Evolutionary conservation across 176 grass and related monocot species (phyloP).

Genomic region (Otatea glauca): DNA sequence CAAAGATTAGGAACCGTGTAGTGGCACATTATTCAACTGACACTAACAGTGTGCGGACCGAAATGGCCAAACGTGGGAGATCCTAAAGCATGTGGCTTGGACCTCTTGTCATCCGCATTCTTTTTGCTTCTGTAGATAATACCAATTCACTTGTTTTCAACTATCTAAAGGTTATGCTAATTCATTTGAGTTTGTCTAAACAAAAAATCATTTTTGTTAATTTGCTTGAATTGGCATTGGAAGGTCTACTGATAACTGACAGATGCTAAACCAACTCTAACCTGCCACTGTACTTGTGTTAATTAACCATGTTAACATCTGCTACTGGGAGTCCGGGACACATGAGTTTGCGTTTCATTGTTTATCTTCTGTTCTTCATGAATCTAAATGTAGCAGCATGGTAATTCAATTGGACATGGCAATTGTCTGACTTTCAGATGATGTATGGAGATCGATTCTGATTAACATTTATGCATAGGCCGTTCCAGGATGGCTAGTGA

Average conservation of each 20-base stretch:
- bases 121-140: background rate
- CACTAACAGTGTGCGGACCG: too few species aligned
- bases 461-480: constrained; percentile 16
- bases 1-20: too few species aligned
- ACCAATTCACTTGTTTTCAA: background rate
- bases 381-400: background rate
- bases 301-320: background rate
- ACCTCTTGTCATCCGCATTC: background rate
- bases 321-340: background rate
- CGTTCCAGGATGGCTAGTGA: constrained; percentile 53
- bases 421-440: background rate
- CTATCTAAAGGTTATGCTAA: background rate
- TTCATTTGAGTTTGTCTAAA: background rate
- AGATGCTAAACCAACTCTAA: background rate
- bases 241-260: background rate
- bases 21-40: too few species aligned
- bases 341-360: background rate
- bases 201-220: background rate
- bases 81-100: background rate
- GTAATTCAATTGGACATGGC: background rate
- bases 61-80: too few species aligned
- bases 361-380: background rate
- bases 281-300: background rate
- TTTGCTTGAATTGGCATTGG: background rate
- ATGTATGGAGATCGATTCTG: background rate